Percentiles rank a stretch among this genome's conserved stretches.
Evolutionary conservation across 2,329 filamentous ascomycete species (phyloP).

Genomic region (Coleophoma crateriformis): DNA sequence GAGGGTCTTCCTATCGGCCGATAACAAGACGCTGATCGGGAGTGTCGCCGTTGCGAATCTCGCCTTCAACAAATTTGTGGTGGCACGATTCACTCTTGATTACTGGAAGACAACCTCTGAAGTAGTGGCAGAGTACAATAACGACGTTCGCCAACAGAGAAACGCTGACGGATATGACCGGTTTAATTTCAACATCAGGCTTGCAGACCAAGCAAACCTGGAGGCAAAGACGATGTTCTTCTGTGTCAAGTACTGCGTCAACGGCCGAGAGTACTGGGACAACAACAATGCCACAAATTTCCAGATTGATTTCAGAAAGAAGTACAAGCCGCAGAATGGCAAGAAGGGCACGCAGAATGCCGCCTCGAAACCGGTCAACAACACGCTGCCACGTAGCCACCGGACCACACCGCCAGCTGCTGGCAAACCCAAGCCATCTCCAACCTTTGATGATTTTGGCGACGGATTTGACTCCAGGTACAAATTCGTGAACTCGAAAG

Average conservation of each 20-base stretch:
- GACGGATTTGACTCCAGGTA: constrained; percentile 41
- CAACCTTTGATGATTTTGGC: constrained; percentile 64
- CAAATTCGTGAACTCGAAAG: constrained; percentile 48
- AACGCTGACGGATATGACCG: constrained; percentile 68
- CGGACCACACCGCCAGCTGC: constrained; percentile 42
- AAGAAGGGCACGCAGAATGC: constrained; percentile 48
- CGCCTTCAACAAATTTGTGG: constrained; percentile 81
- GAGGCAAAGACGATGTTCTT: constrained; percentile 90
- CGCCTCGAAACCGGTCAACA: constrained; percentile 42
- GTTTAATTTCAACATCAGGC: constrained; percentile 90
- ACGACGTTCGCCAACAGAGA: constrained; percentile 67
- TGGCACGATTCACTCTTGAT: constrained; percentile 92
- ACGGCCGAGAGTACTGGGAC: constrained; percentile 88
- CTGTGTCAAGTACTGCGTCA: constrained; percentile 82
- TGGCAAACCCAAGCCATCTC: constrained; percentile 43
- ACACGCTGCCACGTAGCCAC: constrained; percentile 62
- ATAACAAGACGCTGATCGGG: constrained; percentile 83
- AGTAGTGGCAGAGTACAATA: constrained; percentile 80
- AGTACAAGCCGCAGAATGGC: constrained; percentile 55
- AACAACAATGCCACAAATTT: constrained; percentile 87
- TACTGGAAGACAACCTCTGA: constrained; percentile 99
- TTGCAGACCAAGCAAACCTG: constrained; percentile 85
- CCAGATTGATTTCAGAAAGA: constrained; percentile 89
- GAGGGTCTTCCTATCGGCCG: constrained; percentile 77
- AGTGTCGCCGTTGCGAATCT: constrained; percentile 82